Percentiles rank a stretch among this genome's conserved stretches.
Conservation (phyloP, 805 yeast genomes). For the Millerozyma acaciae region DNA sequence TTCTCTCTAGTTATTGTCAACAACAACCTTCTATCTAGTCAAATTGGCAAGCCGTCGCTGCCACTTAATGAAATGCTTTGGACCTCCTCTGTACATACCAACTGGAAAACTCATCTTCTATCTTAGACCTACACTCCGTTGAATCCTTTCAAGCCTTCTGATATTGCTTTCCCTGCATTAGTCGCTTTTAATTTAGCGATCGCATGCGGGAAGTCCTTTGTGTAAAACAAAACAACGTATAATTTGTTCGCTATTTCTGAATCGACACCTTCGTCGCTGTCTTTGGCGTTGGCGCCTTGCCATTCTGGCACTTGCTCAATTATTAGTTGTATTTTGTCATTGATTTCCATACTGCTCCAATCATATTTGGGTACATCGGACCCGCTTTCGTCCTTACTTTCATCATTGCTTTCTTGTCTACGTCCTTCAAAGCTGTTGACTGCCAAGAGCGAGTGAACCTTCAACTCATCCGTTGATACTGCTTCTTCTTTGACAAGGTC, state of each 20-base stretch:
- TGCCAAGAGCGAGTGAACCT: conserved; percentile 33
- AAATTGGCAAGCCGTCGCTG: no score
- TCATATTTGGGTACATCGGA: conserved; percentile 7
- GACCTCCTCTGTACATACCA: no score
- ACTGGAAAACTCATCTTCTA: no score
- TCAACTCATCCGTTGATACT: conserved; percentile 24
- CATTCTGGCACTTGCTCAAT: conserved; percentile 15
- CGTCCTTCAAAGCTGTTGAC: conserved; percentile 22
- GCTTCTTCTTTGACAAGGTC: conserved; percentile 10
- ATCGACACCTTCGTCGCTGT: conserved; percentile 5
- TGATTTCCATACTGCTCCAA: conserved; percentile 31
- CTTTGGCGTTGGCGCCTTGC: conserved; percentile 2
- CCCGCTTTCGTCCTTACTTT: neutral
- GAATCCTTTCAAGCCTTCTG: conserved; percentile 34
- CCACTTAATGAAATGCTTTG: no score
- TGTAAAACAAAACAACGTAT: conserved; percentile 32
- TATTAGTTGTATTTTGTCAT: conserved; percentile 23
- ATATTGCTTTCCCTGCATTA: conserved; percentile 25
- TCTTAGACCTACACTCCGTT: conserved; percentile 1
- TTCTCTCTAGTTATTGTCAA: no score
- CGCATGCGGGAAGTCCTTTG: conserved; percentile 22
- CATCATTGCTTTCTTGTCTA: conserved; percentile 8
- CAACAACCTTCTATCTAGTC: no score
- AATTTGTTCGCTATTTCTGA: conserved; percentile 13
- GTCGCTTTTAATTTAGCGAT: conserved; percentile 35